Conservation (phyloP, 2,329 filamentous ascomycete genomes). For the Fusarium miscanthi region DNA sequence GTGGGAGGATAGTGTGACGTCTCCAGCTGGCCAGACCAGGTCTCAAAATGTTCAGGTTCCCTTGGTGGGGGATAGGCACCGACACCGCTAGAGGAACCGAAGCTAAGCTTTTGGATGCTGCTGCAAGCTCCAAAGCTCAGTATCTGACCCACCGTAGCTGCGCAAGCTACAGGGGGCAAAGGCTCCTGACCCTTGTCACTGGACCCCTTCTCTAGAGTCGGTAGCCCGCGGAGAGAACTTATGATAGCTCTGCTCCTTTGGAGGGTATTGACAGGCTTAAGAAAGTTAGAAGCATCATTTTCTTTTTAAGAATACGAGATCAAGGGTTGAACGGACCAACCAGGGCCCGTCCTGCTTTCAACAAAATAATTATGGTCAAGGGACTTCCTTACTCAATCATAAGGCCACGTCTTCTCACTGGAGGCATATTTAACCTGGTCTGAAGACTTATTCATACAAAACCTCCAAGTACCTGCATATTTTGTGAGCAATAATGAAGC, state of each 20-base stretch:
- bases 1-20: constrained; percentile 34
- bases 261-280: background rate
- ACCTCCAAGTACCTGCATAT: background rate
- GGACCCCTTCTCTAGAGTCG: constrained; percentile 16
- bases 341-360: background rate
- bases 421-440: background rate
- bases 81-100: background rate
- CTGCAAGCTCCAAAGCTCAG: constrained; percentile 5
- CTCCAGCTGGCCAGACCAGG: constrained; percentile 1
- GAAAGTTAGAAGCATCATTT: background rate
- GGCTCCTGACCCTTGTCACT: constrained; percentile 26
- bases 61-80: constrained; percentile 28
- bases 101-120: constrained; percentile 20
- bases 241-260: background rate
- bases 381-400: too few species aligned
- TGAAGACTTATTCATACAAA: background rate
- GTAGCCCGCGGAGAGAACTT: constrained; percentile 7
- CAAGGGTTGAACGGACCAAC: background rate
- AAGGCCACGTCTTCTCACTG: background rate
- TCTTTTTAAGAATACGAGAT: background rate
- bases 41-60: constrained; percentile 9
- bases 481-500: background rate
- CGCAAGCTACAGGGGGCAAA: constrained; percentile 27
- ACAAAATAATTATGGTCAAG: background rate
- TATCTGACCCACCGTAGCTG: constrained; percentile 10